phyloP scores from a whole-genome alignment of 2,329 filamentous ascomycete species.

The Aspergillus spinulosporus region DNA sequence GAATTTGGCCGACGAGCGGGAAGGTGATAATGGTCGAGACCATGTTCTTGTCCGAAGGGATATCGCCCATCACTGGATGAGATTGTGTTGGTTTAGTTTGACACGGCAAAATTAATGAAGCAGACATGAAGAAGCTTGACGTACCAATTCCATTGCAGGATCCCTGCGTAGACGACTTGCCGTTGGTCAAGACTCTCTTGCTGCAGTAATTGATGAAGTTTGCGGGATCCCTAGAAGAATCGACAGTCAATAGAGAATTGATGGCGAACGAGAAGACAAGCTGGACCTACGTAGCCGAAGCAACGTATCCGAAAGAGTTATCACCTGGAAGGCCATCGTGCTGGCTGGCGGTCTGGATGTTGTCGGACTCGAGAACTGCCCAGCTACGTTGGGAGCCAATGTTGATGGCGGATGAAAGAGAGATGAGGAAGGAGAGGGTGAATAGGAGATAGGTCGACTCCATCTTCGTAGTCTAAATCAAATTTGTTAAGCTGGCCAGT shows the following conservation, averaged over 20 bases:
- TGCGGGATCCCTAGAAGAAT: slow-evolving; percentile 5
- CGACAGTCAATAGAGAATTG: background rate
- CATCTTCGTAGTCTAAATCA: background rate
- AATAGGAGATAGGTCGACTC: background rate
- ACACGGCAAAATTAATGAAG: too few species aligned
- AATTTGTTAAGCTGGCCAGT: too few species aligned
- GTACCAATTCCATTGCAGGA: slow-evolving; percentile 11
- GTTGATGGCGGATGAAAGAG: background rate
- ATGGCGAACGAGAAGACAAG: background rate
- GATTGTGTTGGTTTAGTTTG: too few species aligned
- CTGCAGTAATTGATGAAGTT: slow-evolving; percentile 15
- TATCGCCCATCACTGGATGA: slow-evolving; percentile 10
- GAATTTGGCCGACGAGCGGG: background rate
- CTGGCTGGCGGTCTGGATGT: slow-evolving; percentile 11
- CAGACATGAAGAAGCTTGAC: too few species aligned
- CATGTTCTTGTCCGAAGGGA: slow-evolving; percentile 9
- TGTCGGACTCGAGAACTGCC: slow-evolving; percentile 9
- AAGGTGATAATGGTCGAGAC: slow-evolving; percentile 11
- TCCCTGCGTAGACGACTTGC: background rate
- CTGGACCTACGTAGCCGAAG: slow-evolving; percentile 5
- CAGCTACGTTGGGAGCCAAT: slow-evolving; percentile 1
- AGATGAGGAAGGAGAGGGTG: background rate
- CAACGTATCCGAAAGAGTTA: slow-evolving; percentile 5
- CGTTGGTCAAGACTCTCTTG: slow-evolving; percentile 6
- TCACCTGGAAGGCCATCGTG: slow-evolving; percentile 7